A percentile compares a stretch with the other conserved stretches of the same genome.
Evolutionary conservation across 495 filamentous ascomycete species (phyloP).

Genomic region (Talaromyces liani): DNA sequence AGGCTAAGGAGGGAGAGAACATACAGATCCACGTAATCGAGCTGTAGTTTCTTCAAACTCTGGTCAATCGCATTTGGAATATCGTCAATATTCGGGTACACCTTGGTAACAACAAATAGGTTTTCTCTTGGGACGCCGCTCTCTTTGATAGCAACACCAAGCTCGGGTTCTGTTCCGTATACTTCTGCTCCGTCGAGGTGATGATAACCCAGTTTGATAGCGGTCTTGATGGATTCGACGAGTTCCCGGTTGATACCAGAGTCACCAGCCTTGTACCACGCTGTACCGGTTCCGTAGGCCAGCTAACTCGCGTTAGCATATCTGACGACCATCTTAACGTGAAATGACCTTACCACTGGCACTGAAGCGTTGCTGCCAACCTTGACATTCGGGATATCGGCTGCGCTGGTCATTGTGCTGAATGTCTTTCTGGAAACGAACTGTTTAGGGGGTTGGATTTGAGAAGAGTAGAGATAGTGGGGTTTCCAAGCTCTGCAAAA

Average conservation of each 20-base stretch:
- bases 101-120: conserved; percentile 64
- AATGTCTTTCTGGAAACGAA: background rate
- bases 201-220: conserved; percentile 54
- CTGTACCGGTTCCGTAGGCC: conserved; percentile 11
- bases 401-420: background rate
- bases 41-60: conserved; percentile 65
- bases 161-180: conserved; percentile 11
- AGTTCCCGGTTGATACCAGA: conserved; percentile 12
- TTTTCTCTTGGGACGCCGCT: conserved; percentile 50
- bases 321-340: background rate
- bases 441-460: background rate
- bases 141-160: conserved; percentile 44
- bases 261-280: conserved; percentile 14
- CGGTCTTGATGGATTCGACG: conserved; percentile 25
- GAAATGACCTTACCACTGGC: background rate
- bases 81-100: conserved; percentile 61
- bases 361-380: background rate
- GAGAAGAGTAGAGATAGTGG: background rate
- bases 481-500: conserved; percentile 1
- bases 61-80: conserved; percentile 57
- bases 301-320: conserved; percentile 1
- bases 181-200: conserved; percentile 65
- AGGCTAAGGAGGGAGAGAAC: conserved; percentile 58
- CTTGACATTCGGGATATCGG: background rate
- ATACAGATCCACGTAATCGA: conserved; percentile 76